These are phyloP conservation scores for Diphasiastrum complanatum DNA, from an alignment of 83 land plant species.

Conservation along the genomic window DNA sequence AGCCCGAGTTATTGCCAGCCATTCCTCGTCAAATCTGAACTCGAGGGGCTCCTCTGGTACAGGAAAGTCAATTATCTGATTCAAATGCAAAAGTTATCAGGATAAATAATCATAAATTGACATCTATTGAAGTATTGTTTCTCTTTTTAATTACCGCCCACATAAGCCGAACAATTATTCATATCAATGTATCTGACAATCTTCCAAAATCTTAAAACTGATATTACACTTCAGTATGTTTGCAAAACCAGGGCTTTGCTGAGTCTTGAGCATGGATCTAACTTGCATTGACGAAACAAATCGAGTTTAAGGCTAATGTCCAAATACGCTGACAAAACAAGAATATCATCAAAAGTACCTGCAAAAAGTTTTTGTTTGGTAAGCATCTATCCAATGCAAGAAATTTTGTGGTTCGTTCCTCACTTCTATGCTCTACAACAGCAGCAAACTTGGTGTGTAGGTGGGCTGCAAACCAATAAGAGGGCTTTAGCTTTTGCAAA, in stretches of 20 bases:
- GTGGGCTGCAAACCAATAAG: constrained; percentile 95
- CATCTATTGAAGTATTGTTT: background rate
- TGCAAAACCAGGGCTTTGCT: too few species aligned
- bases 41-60: constrained; percentile 63
- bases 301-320: background rate
- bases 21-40: constrained; percentile 82
- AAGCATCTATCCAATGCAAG: constrained; percentile 93
- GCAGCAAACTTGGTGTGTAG: constrained; percentile 89
- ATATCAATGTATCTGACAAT: too few species aligned
- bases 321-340: background rate
- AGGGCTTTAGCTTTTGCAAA: constrained; percentile 65
- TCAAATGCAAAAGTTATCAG: constrained; percentile 1
- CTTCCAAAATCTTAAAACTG: too few species aligned
- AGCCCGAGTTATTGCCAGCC: constrained; percentile 80
- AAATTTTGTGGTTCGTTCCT: constrained; percentile 64
- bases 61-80: constrained; percentile 69
- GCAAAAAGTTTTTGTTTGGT: constrained; percentile 66
- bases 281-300: too few species aligned
- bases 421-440: constrained; percentile 60
- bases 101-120: background rate
- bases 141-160: background rate
- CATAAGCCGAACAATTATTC: background rate
- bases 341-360: constrained; percentile 35
- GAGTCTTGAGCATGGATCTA: too few species aligned
- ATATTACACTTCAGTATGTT: too few species aligned